Percentiles rank a stretch among this genome's conserved stretches.
Evolutionary conservation across 768 basidiomycete genomes (phyloP).

Genomic region (Suillus decipiens): DNA sequence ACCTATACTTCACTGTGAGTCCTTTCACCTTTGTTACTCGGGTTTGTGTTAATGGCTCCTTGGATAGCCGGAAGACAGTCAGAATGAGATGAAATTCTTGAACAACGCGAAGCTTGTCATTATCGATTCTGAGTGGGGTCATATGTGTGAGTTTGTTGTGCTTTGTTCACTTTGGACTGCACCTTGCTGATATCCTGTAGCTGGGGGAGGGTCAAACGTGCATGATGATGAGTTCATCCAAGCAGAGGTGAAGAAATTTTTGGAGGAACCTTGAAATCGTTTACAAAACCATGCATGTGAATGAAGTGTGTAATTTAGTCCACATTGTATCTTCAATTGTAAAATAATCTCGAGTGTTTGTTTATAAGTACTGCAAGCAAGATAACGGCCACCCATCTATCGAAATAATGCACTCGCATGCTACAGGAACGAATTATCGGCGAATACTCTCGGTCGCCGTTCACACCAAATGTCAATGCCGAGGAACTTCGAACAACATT

Average conservation of each 20-base stretch:
- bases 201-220: conserved; percentile 44
- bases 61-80: conserved; percentile 56
- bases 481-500: neutral
- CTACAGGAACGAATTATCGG: neutral
- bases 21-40: neutral
- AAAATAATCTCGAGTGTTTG: neutral
- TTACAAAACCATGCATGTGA: neutral
- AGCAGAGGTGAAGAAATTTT: conserved; percentile 44
- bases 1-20: conserved; percentile 55
- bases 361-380: neutral
- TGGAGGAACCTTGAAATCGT: conserved; percentile 34
- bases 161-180: neutral
- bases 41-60: neutral
- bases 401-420: neutral
- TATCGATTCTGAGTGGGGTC: conserved; percentile 59
- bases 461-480: conserved; percentile 1
- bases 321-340: neutral
- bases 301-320: neutral
- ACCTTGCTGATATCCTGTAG: conserved; percentile 23
- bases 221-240: conserved; percentile 46
- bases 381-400: neutral
- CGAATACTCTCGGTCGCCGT: neutral
- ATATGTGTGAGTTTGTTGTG: conserved; percentile 43
- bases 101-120: conserved; percentile 46
- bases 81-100: conserved; percentile 45